These are phyloP conservation scores for Fomitopsis palustris DNA, from an alignment of 1,284 basidiomycete species.

Conservation along the genomic window DNA sequence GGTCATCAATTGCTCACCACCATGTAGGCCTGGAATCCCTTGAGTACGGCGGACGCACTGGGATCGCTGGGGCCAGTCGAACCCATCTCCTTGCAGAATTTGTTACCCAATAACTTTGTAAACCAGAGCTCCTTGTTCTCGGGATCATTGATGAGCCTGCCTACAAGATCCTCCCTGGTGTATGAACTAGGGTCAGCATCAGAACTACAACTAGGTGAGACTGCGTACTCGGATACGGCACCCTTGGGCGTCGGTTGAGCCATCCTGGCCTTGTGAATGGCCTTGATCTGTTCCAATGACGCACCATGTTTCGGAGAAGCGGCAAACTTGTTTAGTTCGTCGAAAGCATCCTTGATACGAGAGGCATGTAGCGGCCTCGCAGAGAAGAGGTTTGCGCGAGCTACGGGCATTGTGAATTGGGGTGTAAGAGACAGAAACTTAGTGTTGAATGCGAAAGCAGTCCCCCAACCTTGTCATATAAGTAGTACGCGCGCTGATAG, in stretches of 20 bases:
- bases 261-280: background rate
- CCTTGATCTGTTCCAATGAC: conserved; percentile 6
- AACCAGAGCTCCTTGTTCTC: conserved; percentile 6
- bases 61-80: background rate
- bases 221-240: background rate
- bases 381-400: background rate
- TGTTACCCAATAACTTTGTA: conserved; percentile 1
- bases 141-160: conserved; percentile 1
- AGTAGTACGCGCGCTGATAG: too few relatives aligned
- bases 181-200: background rate
- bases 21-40: conserved; percentile 7
- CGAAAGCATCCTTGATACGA: conserved; percentile 2
- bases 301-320: conserved; percentile 6
- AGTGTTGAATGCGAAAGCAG: too few relatives aligned
- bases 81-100: conserved; percentile 3
- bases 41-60: background rate
- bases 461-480: too few relatives aligned
- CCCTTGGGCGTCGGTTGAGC: background rate
- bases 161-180: conserved; percentile 4
- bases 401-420: too few relatives aligned
- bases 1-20: background rate
- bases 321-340: conserved; percentile 5
- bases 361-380: background rate
- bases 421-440: too few relatives aligned
- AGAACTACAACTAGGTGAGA: background rate